A percentile compares a stretch with the other conserved stretches of the same genome.
These are phyloP conservation scores for Leccinum subgranulosum DNA, from an alignment of 768 basidiomycete species.

Conservation along the genomic window DNA sequence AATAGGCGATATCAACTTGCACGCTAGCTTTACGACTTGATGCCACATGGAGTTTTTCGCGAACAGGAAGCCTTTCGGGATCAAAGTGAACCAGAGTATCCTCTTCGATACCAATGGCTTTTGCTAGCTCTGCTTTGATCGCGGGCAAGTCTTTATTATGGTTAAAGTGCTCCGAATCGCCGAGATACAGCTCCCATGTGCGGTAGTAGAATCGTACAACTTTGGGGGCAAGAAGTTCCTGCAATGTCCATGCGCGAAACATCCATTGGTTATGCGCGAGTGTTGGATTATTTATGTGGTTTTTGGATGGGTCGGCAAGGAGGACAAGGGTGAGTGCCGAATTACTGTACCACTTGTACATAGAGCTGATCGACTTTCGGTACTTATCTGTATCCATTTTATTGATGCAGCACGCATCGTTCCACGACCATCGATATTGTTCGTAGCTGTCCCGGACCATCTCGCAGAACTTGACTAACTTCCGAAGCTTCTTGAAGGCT, in stretches of 20 bases:
- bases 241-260: conserved; percentile 13
- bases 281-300: background rate
- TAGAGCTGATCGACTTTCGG: conserved; percentile 5
- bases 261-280: conserved; percentile 13
- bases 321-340: conserved; percentile 8
- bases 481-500: too few species aligned
- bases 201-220: conserved; percentile 11
- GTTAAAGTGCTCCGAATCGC: background rate
- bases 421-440: conserved; percentile 7
- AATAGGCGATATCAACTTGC: conserved; percentile 9
- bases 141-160: conserved; percentile 3
- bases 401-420: conserved; percentile 11
- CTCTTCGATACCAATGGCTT: background rate
- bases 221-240: conserved; percentile 12
- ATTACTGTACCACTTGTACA: conserved; percentile 15
- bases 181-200: conserved; percentile 5
- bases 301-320: conserved; percentile 2
- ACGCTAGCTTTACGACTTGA: conserved; percentile 7
- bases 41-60: conserved; percentile 12
- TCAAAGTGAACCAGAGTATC: conserved; percentile 1
- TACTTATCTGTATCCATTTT: background rate
- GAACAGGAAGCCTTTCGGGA: background rate
- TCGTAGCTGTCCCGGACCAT: conserved; percentile 2
- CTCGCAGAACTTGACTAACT: conserved; percentile 9
- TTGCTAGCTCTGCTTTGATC: background rate